Percentiles rank a stretch among this genome's conserved stretches.
These are phyloP conservation scores for Hyaloraphidium curvatum DNA, from an alignment of 192 early-diverging fungal species.

Conservation along the genomic window DNA sequence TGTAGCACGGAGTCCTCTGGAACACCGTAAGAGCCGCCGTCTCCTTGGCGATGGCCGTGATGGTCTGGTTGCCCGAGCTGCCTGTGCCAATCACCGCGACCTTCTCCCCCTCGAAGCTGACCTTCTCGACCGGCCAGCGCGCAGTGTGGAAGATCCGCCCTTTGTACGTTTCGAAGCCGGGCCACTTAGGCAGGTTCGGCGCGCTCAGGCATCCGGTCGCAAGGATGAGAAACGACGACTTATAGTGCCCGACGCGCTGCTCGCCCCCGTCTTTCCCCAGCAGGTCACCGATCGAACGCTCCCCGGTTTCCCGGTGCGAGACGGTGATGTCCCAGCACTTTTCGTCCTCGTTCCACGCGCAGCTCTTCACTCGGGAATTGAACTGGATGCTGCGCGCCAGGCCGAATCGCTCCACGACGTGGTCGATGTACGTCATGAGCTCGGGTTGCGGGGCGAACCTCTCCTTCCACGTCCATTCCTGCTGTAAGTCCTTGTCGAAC, in stretches of 20 bases:
- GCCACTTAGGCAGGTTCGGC: neutral
- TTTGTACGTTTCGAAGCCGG: too few species aligned
- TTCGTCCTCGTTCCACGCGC: neutral
- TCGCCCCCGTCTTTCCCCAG: neutral
- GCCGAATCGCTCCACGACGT: neutral
- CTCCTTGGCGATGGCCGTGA: neutral
- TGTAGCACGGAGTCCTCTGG: neutral
- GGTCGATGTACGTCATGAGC: neutral
- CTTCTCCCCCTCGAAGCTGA: neutral
- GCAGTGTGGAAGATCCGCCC: too few species aligned
- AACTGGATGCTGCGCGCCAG: neutral
- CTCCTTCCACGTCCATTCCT: neutral
- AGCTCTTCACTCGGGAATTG: neutral
- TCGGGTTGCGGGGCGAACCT: slow-evolving; percentile 1
- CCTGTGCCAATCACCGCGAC: slow-evolving; percentile 2
- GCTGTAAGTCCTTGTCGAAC: neutral
- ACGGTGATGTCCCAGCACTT: neutral
- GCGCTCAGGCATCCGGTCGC: neutral
- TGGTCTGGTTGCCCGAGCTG: neutral
- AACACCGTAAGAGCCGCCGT: neutral
- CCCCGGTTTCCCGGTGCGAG: neutral
- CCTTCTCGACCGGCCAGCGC: too few species aligned
- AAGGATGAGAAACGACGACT: too few species aligned
- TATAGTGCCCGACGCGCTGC: neutral
- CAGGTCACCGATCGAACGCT: too few species aligned